Evolutionary conservation across 2,329 filamentous ascomycete genomes (phyloP).

Genomic region (Byssochlamys sp.): DNA sequence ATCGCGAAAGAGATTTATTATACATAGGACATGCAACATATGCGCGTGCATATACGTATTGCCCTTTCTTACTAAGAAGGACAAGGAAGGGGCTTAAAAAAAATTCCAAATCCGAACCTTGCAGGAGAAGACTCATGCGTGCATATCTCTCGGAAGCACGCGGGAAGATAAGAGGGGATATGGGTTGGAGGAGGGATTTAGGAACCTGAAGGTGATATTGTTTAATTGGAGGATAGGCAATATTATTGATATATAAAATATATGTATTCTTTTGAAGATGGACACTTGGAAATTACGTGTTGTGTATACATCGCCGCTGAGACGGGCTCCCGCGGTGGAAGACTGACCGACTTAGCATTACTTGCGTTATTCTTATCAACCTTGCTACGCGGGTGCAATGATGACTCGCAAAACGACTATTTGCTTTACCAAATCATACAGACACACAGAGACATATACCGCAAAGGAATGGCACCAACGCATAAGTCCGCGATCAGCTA

Average conservation of each 20-base stretch:
- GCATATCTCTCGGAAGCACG: background rate
- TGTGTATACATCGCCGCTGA: background rate
- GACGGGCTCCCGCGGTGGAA: too few species aligned
- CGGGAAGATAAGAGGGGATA: background rate
- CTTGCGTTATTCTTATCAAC: background rate
- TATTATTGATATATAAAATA: background rate
- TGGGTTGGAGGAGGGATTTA: background rate
- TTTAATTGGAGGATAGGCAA: background rate
- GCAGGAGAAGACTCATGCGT: background rate
- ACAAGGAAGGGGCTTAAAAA: background rate
- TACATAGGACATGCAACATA: background rate
- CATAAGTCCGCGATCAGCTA: background rate
- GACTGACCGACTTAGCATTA: too few species aligned
- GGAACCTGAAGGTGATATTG: background rate
- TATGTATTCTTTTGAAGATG: background rate
- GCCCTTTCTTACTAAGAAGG: background rate
- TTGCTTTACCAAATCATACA: background rate
- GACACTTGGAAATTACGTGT: background rate
- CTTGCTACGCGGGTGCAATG: background rate
- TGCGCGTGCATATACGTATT: background rate
- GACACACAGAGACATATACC: background rate
- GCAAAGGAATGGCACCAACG: background rate
- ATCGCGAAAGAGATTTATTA: too few species aligned
- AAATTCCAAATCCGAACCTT: background rate
- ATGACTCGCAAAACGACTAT: background rate